These are phyloP conservation scores for Talaromyces sp. DNA, from an alignment of 2,329 filamentous ascomycete species.

Conservation along the genomic window DNA sequence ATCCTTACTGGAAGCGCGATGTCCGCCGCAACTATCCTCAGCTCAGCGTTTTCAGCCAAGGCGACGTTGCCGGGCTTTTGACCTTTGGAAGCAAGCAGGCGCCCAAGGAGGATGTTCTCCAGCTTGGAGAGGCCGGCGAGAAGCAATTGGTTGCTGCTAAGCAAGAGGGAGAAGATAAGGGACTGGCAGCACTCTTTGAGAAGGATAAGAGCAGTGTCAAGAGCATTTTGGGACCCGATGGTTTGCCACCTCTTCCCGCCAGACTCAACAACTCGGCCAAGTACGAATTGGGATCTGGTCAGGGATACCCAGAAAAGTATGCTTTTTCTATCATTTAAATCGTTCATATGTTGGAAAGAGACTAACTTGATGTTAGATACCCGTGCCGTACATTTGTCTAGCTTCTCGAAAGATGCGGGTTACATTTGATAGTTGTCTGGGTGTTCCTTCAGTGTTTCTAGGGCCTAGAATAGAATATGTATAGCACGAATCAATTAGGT, in stretches of 20 bases:
- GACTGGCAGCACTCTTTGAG: constrained; percentile 71
- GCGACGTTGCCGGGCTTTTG: constrained; percentile 79
- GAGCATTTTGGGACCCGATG: constrained; percentile 67
- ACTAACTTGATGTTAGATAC: constrained; percentile 33
- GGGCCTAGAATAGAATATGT: constrained; percentile 3
- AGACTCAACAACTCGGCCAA: constrained; percentile 58
- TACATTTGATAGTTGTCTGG: background rate
- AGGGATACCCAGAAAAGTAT: constrained; percentile 68
- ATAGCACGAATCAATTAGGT: background rate
- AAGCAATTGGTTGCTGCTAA: constrained; percentile 73
- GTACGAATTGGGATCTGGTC: constrained; percentile 64
- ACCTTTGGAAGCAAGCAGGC: constrained; percentile 75
- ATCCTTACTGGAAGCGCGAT: constrained; percentile 96
- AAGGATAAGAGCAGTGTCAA: constrained; percentile 55
- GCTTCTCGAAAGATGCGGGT: constrained; percentile 10
- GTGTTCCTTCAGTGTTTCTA: too few relatives aligned
- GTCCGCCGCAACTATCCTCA: constrained; percentile 75
- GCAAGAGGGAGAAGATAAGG: constrained; percentile 68
- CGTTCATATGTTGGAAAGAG: background rate
- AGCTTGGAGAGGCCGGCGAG: constrained; percentile 70
- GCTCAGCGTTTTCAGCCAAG: constrained; percentile 75
- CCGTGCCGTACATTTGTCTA: constrained; percentile 47
- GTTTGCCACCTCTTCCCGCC: constrained; percentile 81
- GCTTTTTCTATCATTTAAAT: constrained; percentile 27
- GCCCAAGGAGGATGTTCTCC: constrained; percentile 72